Conservation (phyloP, 805 yeast genomes). For the Priceomyces fermenticarens region DNA sequence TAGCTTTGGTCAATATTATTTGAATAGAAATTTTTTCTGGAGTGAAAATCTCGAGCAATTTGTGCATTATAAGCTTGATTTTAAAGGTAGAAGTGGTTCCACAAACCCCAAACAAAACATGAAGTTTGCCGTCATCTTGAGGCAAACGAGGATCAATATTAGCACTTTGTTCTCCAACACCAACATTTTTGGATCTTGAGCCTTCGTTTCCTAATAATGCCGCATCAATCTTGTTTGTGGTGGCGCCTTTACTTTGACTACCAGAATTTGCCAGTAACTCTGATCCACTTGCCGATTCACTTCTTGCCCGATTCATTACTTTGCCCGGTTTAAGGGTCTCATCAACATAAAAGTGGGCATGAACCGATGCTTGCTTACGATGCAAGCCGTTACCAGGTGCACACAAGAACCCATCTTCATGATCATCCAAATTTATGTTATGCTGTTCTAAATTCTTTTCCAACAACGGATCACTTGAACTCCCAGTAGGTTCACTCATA, state of each 20-base stretch:
- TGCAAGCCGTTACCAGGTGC: conserved; percentile 37
- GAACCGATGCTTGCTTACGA: conserved; percentile 61
- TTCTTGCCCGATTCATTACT: conserved; percentile 29
- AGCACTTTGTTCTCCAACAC: conserved; percentile 12
- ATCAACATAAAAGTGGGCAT: conserved; percentile 74
- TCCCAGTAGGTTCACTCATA: background rate
- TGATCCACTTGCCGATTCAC: conserved; percentile 33
- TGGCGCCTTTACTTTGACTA: background rate
- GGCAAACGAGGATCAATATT: conserved; percentile 54
- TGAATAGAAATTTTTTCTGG: conserved; percentile 52
- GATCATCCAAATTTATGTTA: conserved; percentile 21
- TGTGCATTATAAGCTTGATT: conserved; percentile 50
- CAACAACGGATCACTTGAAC: conserved; percentile 2
- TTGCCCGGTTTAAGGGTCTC: conserved; percentile 56
- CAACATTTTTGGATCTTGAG: conserved; percentile 3
- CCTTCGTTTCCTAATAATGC: conserved; percentile 3
- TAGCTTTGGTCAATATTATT: conserved; percentile 50
- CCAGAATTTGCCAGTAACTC: conserved; percentile 13
- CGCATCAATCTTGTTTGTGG: conserved; percentile 9
- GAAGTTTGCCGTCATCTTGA: conserved; percentile 54
- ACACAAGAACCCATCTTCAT: conserved; percentile 12
- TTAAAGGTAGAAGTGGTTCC: conserved; percentile 54
- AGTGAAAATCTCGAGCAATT: conserved; percentile 50
- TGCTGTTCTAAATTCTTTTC: conserved; percentile 3
- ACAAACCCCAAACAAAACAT: conserved; percentile 55